Evolutionary conservation across 495 filamentous ascomycete genomes (phyloP).

Genomic region (Hypoxylon fuscum): DNA sequence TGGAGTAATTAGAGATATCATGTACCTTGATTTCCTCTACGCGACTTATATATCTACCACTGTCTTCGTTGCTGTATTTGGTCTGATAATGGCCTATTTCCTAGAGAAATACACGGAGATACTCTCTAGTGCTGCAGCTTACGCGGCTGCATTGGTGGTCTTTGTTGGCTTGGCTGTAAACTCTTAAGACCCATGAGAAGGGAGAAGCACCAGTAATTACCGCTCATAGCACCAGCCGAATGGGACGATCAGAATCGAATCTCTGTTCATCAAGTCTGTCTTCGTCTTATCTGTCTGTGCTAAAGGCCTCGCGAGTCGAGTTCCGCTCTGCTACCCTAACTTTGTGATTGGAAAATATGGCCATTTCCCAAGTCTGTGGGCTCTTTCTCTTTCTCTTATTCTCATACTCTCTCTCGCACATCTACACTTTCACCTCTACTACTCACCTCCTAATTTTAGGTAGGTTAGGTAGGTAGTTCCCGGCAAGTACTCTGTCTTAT

Average conservation of each 20-base stretch:
- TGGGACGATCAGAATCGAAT: slow-evolving; percentile 2
- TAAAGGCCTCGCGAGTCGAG: background rate
- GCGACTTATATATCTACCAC: slow-evolving; percentile 27
- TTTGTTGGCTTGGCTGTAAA: background rate
- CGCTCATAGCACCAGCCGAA: no score
- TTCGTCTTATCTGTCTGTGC: background rate
- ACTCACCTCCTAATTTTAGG: no score
- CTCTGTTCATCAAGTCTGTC: slow-evolving; percentile 1
- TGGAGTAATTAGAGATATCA: no score
- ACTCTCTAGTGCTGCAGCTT: slow-evolving; percentile 12
- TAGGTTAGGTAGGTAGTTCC: no score
- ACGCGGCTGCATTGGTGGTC: slow-evolving; percentile 7
- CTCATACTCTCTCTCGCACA: no score
- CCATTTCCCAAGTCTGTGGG: background rate
- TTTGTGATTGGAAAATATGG: background rate
- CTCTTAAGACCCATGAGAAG: background rate
- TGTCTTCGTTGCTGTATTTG: slow-evolving; percentile 24
- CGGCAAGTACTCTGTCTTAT: no score
- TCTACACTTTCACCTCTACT: no score
- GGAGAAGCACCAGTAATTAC: background rate
- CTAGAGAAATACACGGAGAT: slow-evolving; percentile 27
- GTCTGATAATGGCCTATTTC: slow-evolving; percentile 11
- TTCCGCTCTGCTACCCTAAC: background rate
- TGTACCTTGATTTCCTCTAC: slow-evolving; percentile 9
- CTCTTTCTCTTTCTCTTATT: background rate